phyloP scores from a whole-genome alignment of 768 basidiomycete genomes.

The Tephrocybe sp. region DNA sequence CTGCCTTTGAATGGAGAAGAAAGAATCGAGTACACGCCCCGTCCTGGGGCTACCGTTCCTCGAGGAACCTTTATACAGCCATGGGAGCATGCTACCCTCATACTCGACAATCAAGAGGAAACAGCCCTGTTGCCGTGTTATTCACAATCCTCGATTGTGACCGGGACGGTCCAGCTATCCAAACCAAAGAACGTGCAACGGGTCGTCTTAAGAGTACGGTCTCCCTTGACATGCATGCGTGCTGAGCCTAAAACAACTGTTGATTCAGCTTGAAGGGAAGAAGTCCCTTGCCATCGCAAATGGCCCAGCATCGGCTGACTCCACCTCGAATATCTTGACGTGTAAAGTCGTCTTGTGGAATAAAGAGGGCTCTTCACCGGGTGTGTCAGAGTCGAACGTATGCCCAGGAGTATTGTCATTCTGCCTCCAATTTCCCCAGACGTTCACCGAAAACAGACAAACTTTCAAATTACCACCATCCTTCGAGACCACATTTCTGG shows the following conservation, averaged over 20 bases:
- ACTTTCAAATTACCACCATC: slow-evolving; percentile 36
- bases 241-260: background rate
- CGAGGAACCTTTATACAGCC: slow-evolving; percentile 28
- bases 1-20: slow-evolving; percentile 32
- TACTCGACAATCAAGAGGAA: slow-evolving; percentile 37
- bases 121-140: slow-evolving; percentile 31
- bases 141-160: slow-evolving; percentile 31
- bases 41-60: slow-evolving; percentile 21
- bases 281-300: slow-evolving; percentile 35
- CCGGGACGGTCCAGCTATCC: slow-evolving; percentile 36
- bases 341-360: slow-evolving; percentile 32
- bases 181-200: slow-evolving; percentile 27
- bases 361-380: slow-evolving; percentile 1
- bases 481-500: slow-evolving; percentile 34
- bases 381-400: slow-evolving; percentile 10
- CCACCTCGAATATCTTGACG: slow-evolving; percentile 29
- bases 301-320: slow-evolving; percentile 24
- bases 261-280: slow-evolving; percentile 35
- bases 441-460: slow-evolving; percentile 28
- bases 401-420: slow-evolving; percentile 42
- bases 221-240: background rate
- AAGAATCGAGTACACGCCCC: slow-evolving; percentile 37
- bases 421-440: slow-evolving; percentile 32
- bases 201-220: slow-evolving; percentile 37
- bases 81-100: slow-evolving; percentile 36